Conservation (phyloP, 1,139 yeast species). For the Candida glucosophila region DNA sequence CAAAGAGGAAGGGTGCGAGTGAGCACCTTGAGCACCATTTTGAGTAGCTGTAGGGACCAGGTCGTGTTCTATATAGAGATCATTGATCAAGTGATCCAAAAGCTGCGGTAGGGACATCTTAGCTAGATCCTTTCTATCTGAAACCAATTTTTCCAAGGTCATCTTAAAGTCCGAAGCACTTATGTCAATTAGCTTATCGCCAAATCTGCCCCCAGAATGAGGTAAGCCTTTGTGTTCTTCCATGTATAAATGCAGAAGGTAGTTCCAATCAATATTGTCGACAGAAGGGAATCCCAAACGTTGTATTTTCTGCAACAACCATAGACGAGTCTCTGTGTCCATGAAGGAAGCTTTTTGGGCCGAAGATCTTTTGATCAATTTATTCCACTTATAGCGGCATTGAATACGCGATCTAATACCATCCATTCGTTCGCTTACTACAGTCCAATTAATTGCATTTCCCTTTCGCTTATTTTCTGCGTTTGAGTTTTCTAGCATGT, state of each 20-base stretch:
- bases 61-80: constrained; percentile 9
- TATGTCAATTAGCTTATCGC: too few species aligned
- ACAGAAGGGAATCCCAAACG: constrained; percentile 38
- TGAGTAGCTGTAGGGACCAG: constrained; percentile 3
- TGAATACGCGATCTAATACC: constrained; percentile 86
- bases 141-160: constrained; percentile 27
- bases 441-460: constrained; percentile 71
- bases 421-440: constrained; percentile 81
- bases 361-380: constrained; percentile 57
- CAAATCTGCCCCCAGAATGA: constrained; percentile 4
- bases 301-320: constrained; percentile 48
- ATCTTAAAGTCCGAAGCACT: constrained; percentile 24
- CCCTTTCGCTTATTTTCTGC: constrained; percentile 12
- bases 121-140: constrained; percentile 21
- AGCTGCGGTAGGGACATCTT: constrained; percentile 15
- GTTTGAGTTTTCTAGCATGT: constrained; percentile 19
- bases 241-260: constrained; percentile 6
- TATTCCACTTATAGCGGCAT: constrained; percentile 92
- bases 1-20: constrained; percentile 1
- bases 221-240: constrained; percentile 4
- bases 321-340: constrained; percentile 41
- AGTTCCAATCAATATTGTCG: constrained; percentile 54
- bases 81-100: constrained; percentile 15
- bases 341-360: constrained; percentile 40
- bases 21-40: constrained; percentile 2